Percentiles rank a stretch among this genome's conserved stretches.
Evolutionary conservation across 805 yeast species (phyloP).

Genomic region (Scheffersomyces coipomensis): DNA sequence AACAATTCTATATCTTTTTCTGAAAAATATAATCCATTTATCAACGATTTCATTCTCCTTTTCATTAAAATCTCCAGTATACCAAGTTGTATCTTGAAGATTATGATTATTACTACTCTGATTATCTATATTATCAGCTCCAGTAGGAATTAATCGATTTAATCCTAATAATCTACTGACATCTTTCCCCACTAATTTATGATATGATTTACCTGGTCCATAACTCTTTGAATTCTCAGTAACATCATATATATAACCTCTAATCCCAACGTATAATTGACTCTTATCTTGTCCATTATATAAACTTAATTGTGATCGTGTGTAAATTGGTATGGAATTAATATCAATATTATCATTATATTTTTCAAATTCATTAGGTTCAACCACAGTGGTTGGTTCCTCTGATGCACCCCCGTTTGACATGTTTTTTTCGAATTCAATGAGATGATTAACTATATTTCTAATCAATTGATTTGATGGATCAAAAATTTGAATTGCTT

Average conservation of each 20-base stretch:
- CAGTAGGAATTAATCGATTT: slow-evolving; percentile 38
- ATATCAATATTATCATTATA: slow-evolving; percentile 31
- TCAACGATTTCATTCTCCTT: slow-evolving; percentile 61
- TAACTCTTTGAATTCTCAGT: slow-evolving; percentile 62
- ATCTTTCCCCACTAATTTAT: slow-evolving; percentile 72
- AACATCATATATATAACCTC: slow-evolving; percentile 79
- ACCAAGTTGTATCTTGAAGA: slow-evolving; percentile 37
- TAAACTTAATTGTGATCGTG: slow-evolving; percentile 28
- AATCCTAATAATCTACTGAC: slow-evolving; percentile 75
- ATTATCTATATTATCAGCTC: slow-evolving; percentile 6
- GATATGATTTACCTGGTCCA: slow-evolving; percentile 76
- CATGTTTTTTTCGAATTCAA: no score
- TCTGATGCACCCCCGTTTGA: no score
- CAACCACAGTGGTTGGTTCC: no score
- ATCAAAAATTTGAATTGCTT: no score
- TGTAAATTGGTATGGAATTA: slow-evolving; percentile 27
- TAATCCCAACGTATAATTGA: slow-evolving; percentile 68
- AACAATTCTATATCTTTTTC: slow-evolving; percentile 39
- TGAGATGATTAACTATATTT: no score
- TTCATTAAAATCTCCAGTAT: slow-evolving; percentile 51
- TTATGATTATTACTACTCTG: slow-evolving; percentile 14
- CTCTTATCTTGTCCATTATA: slow-evolving; percentile 30
- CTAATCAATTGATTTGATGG: no score
- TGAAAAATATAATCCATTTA: slow-evolving; percentile 72
- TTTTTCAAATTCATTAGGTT: slow-evolving; percentile 26